Conservation (phyloP, 768 basidiomycete genomes). For the Tulasnella sp. region DNA sequence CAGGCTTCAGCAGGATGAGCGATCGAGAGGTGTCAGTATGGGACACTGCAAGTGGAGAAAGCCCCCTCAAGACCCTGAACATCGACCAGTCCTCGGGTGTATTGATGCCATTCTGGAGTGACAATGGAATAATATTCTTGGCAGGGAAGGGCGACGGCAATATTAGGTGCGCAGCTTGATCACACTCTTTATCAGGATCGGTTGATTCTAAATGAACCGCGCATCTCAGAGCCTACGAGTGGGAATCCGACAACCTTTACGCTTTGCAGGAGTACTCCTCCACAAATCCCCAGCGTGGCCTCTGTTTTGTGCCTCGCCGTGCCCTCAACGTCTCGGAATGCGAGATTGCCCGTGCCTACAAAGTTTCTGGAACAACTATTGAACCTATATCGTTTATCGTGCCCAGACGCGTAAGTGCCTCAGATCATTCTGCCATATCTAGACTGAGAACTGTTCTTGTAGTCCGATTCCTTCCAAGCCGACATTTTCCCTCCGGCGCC, state of each 20-base stretch:
- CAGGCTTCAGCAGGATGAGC: constrained; percentile 95
- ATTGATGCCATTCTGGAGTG: constrained; percentile 96
- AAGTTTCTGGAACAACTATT: constrained; percentile 64
- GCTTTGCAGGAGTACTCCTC: constrained; percentile 80
- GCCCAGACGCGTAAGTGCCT: constrained; percentile 68
- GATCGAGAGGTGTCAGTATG: constrained; percentile 88
- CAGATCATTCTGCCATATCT: neutral
- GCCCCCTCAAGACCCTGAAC: constrained; percentile 62
- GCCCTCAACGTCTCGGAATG: constrained; percentile 84
- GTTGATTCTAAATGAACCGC: neutral
- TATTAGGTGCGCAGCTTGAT: constrained; percentile 50
- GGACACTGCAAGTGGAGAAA: constrained; percentile 75
- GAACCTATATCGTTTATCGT: constrained; percentile 96
- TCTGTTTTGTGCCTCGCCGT: constrained; percentile 93
- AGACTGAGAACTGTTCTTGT: constrained; percentile 22
- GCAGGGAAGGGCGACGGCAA: constrained; percentile 78
- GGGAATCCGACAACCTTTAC: constrained; percentile 77
- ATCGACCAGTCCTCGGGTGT: constrained; percentile 92
- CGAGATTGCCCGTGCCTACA: constrained; percentile 94
- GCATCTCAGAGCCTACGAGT: constrained; percentile 68
- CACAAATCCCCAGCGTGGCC: constrained; percentile 89
- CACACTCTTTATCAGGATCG: neutral
- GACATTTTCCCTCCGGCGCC: constrained; percentile 95
- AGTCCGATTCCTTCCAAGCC: constrained; percentile 94
- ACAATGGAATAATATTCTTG: constrained; percentile 86